Conservation (phyloP, 441 rosid species). For the Gossypium schwendimanii region DNA sequence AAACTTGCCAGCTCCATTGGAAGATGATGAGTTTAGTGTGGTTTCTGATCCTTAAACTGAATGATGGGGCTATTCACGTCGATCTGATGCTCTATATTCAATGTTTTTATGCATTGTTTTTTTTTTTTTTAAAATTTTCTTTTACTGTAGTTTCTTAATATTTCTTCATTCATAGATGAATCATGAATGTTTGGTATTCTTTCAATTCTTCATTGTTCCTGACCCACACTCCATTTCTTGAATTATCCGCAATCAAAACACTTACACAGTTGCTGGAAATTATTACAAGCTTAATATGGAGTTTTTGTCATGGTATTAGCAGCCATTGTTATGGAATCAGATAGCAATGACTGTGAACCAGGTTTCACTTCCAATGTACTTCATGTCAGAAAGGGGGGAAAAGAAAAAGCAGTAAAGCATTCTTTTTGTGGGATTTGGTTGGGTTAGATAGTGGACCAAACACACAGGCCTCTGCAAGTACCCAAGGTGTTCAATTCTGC, state of each 20-base stretch:
- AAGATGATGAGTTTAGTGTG: slow-evolving; percentile 44
- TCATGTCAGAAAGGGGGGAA: background rate
- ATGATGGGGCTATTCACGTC: background rate
- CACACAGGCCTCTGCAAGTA: slow-evolving; percentile 16
- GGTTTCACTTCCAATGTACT: slow-evolving; percentile 18
- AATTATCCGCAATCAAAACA: background rate
- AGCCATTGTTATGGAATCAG: slow-evolving; percentile 6
- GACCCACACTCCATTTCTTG: slow-evolving; percentile 15
- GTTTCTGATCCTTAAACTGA: slow-evolving; percentile 44
- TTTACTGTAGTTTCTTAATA: slow-evolving; percentile 12
- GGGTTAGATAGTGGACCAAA: slow-evolving; percentile 19
- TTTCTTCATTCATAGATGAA: slow-evolving; percentile 15
- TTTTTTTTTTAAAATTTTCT: background rate
- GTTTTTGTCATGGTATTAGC: background rate
- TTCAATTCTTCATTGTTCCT: slow-evolving; percentile 17
- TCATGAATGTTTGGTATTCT: slow-evolving; percentile 8
- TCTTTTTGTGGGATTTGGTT: slow-evolving; percentile 1
- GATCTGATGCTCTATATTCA: slow-evolving; percentile 12
- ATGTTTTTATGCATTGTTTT: background rate
- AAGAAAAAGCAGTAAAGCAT: background rate
- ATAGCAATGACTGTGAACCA: background rate
- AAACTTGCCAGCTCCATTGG: slow-evolving; percentile 65
- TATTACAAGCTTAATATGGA: background rate
- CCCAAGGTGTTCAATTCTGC: slow-evolving; percentile 24
- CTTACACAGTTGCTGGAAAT: background rate